Evolutionary conservation across 2,329 filamentous ascomycete species (phyloP).

Genomic region (Neonectria magnoliae): DNA sequence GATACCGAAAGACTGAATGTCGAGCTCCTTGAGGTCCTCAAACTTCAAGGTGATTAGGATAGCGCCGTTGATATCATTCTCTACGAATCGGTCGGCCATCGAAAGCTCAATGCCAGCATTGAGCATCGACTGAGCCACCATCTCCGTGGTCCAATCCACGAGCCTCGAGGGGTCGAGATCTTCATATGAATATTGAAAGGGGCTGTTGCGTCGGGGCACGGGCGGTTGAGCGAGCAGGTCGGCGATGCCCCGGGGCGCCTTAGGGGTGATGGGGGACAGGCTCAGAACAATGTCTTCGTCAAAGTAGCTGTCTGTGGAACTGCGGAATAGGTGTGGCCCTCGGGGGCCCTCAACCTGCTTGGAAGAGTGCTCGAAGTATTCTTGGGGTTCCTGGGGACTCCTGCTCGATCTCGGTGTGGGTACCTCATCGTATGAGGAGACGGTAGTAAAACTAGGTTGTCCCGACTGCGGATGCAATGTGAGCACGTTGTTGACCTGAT

Average conservation of each 20-base stretch:
- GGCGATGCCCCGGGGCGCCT: constrained; percentile 57
- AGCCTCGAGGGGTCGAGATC: constrained; percentile 70
- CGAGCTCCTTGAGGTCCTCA: constrained; percentile 84
- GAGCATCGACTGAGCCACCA: constrained; percentile 88
- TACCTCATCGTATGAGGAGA: constrained; percentile 87
- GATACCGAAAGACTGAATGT: constrained; percentile 83
- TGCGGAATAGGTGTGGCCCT: constrained; percentile 87
- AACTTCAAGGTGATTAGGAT: constrained; percentile 92
- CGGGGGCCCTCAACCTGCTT: constrained; percentile 81
- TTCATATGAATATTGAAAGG: constrained; percentile 65
- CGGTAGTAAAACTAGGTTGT: constrained; percentile 82
- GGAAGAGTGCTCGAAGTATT: constrained; percentile 67
- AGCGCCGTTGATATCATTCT: constrained; percentile 90
- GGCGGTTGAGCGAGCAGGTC: constrained; percentile 40
- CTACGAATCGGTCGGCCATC: constrained; percentile 84
- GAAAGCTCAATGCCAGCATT: constrained; percentile 80
- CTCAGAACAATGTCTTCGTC: constrained; percentile 67
- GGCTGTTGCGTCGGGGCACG: constrained; percentile 55
- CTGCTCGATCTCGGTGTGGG: constrained; percentile 78
- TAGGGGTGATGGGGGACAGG: constrained; percentile 78
- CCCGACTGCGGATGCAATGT: constrained; percentile 61
- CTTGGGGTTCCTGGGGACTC: constrained; percentile 64
- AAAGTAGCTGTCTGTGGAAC: constrained; percentile 63
- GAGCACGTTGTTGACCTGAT: constrained; percentile 20
- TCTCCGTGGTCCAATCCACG: constrained; percentile 75